Conservation (phyloP, 352 stramenopile genomes). For the Phytophthora capsici region DNA sequence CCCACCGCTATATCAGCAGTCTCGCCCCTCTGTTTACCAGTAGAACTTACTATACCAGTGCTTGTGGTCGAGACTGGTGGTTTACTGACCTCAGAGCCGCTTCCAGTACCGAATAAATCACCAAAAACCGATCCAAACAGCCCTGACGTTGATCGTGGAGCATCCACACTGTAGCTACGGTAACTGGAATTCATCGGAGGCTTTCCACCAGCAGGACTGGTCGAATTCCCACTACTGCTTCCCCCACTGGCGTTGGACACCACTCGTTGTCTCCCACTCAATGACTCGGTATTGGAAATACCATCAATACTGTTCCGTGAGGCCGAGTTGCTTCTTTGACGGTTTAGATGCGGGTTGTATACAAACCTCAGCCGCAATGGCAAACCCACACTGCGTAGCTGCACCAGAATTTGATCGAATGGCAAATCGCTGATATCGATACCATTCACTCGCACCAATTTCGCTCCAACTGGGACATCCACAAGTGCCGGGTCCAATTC, state of each 20-base stretch:
- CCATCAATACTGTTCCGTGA: slow-evolving; percentile 15
- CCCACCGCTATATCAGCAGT: slow-evolving; percentile 49
- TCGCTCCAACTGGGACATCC: slow-evolving; percentile 64
- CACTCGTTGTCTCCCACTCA: slow-evolving; percentile 14
- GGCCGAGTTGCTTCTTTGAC: slow-evolving; percentile 25
- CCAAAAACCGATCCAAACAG: slow-evolving; percentile 72
- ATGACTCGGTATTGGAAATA: slow-evolving; percentile 14
- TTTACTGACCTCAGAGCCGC: slow-evolving; percentile 1
- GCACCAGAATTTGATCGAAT: slow-evolving; percentile 70
- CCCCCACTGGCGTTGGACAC: slow-evolving; percentile 13
- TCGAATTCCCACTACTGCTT: slow-evolving; percentile 29
- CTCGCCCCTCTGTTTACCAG: slow-evolving; percentile 52
- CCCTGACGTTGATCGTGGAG: slow-evolving; percentile 43
- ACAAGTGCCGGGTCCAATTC: slow-evolving; percentile 68
- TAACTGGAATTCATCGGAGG: slow-evolving; percentile 11
- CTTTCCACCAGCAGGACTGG: slow-evolving; percentile 2
- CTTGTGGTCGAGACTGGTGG: background rate
- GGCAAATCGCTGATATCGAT: slow-evolving; percentile 59
- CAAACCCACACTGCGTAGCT: slow-evolving; percentile 53
- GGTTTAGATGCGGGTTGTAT: slow-evolving; percentile 62
- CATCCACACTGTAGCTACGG: slow-evolving; percentile 66
- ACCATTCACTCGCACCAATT: slow-evolving; percentile 78
- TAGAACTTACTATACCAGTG: slow-evolving; percentile 3
- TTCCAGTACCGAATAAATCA: slow-evolving; percentile 67
- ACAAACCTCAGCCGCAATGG: slow-evolving; percentile 72